Evolutionary conservation across 305 asterid genomes (phyloP), one percentile per base, ranked within the genome.

Genomic region (Fraxinus greggii): DNA sequence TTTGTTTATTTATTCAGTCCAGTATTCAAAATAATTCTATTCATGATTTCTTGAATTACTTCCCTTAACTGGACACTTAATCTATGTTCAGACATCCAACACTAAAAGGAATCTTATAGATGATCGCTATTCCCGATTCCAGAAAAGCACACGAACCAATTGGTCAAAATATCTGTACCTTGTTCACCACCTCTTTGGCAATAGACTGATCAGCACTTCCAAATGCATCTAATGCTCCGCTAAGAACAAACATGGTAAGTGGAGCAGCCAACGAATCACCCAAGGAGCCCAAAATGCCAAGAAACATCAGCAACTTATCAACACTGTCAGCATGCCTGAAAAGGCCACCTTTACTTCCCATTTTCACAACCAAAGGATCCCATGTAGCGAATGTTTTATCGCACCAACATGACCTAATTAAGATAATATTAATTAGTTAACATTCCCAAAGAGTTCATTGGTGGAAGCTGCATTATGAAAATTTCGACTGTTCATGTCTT

Each of bases 241-340:
- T 89, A n/a, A 86, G 81, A 13, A 85, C 45, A 29, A 80, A 85
- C 93, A 91, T 82, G 51, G 90, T 86, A 54, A 87, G 24, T 0
- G 94, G 91, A 72, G 84, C 48, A 59, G 87, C 84, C 13, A 89
- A 65, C 6, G 93, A 92, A 77, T 91, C 89, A 45, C 90, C 94
- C 12, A 91, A 33, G 77, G 89, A 73, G n/a, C 83, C 91, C 48
- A 91, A 23, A 24, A 81, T 74, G 5, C 93, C 94, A n/a, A 86
- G 33, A 29, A 86, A 77, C 88, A 91, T 87, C 79, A 91, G 79
- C 78, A 88, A 54, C 80, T 61, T 86, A 82, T 91, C 94, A 2
- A 80, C 33, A 48, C 81, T 54, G 81, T 89, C 92, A 5, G 92
- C 93, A 40, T 83, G 84, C 81, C 91, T 76, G 75, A 91, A 88